A percentile compares a stretch with the other conserved stretches of the same genome.
These are phyloP conservation scores for Exophiala sp. DNA, from an alignment of 2,329 filamentous ascomycete species.

Conservation along the genomic window DNA sequence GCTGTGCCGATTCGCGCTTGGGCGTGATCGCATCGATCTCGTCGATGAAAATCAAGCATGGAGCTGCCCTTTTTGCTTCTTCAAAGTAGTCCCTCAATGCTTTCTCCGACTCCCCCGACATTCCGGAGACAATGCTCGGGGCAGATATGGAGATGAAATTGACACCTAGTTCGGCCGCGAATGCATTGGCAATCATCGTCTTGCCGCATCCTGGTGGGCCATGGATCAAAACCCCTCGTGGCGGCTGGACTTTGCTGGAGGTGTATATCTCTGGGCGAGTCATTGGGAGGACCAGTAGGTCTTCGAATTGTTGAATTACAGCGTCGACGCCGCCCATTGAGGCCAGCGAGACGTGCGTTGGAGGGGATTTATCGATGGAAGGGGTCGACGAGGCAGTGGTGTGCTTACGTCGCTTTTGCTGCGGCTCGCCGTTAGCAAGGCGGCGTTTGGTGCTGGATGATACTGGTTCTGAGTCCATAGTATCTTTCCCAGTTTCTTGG, in stretches of 20 bases:
- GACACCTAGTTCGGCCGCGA: slow-evolving; percentile 67
- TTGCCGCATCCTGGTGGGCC: slow-evolving; percentile 83
- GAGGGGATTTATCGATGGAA: slow-evolving; percentile 57
- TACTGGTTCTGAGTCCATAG: slow-evolving; percentile 28
- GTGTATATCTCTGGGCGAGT: slow-evolving; percentile 61
- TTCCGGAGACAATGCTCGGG: slow-evolving; percentile 73
- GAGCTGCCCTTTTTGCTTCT: slow-evolving; percentile 76
- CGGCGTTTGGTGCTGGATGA: slow-evolving; percentile 47
- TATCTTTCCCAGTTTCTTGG: slow-evolving; percentile 2
- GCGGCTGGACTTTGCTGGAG: slow-evolving; percentile 60
- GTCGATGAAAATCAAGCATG: slow-evolving; percentile 86
- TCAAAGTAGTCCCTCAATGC: slow-evolving; percentile 81
- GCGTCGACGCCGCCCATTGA: slow-evolving; percentile 73
- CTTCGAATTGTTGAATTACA: slow-evolving; percentile 62
- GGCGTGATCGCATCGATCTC: slow-evolving; percentile 88
- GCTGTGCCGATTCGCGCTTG: slow-evolving; percentile 73
- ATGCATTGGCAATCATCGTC: slow-evolving; percentile 74
- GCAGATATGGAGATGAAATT: slow-evolving; percentile 78
- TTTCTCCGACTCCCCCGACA: slow-evolving; percentile 85
- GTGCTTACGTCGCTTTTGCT: slow-evolving; percentile 57
- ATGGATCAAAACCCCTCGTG: slow-evolving; percentile 70
- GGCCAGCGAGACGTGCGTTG: slow-evolving; percentile 60
- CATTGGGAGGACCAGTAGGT: slow-evolving; percentile 68
- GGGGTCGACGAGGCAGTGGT: slow-evolving; percentile 41
- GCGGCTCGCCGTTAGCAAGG: slow-evolving; percentile 60